These are phyloP conservation scores for Globisporangium orthogonon DNA, from an alignment of 352 stramenopile species.

Conservation along the genomic window DNA sequence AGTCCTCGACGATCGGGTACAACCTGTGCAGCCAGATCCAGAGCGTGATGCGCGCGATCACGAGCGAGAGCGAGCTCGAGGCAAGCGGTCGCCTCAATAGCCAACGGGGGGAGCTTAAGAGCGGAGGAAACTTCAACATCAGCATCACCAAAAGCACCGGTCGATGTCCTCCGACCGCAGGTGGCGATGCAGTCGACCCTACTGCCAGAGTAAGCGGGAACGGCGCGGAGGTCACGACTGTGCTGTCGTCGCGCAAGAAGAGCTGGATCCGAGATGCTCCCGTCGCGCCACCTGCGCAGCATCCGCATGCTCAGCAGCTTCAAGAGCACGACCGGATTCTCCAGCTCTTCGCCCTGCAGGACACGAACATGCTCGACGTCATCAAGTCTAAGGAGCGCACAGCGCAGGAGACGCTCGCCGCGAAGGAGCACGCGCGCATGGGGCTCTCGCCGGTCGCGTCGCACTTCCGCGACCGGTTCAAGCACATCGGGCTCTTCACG, in stretches of 20 bases:
- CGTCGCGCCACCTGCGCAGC: background rate
- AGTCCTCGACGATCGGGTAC: slow-evolving; percentile 52
- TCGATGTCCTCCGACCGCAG: background rate
- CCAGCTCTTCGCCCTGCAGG: slow-evolving; percentile 45
- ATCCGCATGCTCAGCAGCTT: background rate
- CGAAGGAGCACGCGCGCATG: slow-evolving; percentile 31
- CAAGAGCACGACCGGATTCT: slow-evolving; percentile 24
- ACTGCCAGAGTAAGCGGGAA: background rate
- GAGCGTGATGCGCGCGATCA: slow-evolving; percentile 35
- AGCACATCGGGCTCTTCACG: slow-evolving; percentile 43
- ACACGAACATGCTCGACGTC: slow-evolving; percentile 44
- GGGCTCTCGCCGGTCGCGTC: slow-evolving; percentile 38
- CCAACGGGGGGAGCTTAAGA: slow-evolving; percentile 9
- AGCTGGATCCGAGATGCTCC: background rate
- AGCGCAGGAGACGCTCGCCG: slow-evolving; percentile 18
- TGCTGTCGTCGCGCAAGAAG: slow-evolving; percentile 1
- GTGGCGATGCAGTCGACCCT: background rate
- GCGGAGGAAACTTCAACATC: background rate
- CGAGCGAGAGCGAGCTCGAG: slow-evolving; percentile 25
- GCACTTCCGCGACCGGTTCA: slow-evolving; percentile 63
- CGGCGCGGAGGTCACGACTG: background rate
- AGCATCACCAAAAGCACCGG: background rate
- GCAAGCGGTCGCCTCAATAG: slow-evolving; percentile 2
- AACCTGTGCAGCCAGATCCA: slow-evolving; percentile 61
- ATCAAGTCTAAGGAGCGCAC: slow-evolving; percentile 68